A percentile compares a stretch with the other conserved stretches of the same genome.
Evolutionary conservation across 495 filamentous ascomycete genomes (phyloP).

Genomic region (Hypoxylon trugodes): DNA sequence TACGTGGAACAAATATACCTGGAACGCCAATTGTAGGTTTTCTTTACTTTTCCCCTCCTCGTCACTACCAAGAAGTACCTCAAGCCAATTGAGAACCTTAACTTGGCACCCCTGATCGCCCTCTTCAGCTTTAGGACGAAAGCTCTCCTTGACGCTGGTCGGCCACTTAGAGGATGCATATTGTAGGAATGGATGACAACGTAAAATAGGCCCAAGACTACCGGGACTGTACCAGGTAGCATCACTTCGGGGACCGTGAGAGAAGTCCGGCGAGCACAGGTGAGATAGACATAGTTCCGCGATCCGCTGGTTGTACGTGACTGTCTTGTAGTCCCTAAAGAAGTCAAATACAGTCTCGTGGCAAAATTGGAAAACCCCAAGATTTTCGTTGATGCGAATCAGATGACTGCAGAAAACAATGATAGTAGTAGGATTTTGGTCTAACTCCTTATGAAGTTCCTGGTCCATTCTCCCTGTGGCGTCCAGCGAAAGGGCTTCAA

Average conservation of each 20-base stretch:
- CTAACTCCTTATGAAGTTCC: neutral
- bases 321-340: neutral
- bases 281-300: constrained; percentile 6
- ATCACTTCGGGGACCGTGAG: neutral
- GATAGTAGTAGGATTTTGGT: constrained; percentile 1
- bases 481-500: neutral
- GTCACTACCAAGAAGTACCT: neutral
- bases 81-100: neutral
- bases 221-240: constrained; percentile 1
- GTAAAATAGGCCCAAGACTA: neutral
- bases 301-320: neutral
- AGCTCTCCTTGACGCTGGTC: neutral
- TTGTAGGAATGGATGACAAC: constrained; percentile 4
- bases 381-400: neutral
- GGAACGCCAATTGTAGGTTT: constrained; percentile 5
- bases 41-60: neutral
- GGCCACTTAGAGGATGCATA: constrained; percentile 8
- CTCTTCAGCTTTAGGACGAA: neutral
- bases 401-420: neutral
- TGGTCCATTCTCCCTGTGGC: neutral
- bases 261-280: constrained; percentile 4
- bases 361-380: constrained; percentile 2
- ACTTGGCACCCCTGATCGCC: neutral
- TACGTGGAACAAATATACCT: neutral
- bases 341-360: constrained; percentile 7